A percentile compares a stretch with the other conserved stretches of the same genome.
phyloP scores from a whole-genome alignment of 139 green algal genomes.

The Tetraselmis striata region DNA sequence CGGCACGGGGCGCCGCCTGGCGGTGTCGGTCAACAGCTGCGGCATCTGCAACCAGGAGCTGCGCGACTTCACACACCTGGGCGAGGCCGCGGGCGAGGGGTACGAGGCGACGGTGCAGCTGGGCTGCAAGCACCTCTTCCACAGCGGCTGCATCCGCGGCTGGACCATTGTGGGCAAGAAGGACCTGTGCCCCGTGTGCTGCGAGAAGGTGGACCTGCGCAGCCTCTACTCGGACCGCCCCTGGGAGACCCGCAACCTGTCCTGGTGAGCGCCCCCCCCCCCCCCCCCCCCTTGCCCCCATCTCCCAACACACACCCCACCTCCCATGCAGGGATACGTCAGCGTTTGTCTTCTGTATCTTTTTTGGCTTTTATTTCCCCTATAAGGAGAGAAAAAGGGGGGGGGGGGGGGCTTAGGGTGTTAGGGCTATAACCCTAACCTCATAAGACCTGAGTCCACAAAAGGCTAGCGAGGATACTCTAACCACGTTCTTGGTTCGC shows the following conservation, averaged over 20 bases:
- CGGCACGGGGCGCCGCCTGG: slow-evolving; percentile 35
- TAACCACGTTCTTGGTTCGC: no score
- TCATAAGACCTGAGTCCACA: no score
- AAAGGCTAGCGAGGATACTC: no score
- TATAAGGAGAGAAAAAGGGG: no score
- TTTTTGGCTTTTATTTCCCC: no score
- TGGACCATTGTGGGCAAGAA: slow-evolving; percentile 87
- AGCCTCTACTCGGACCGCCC: slow-evolving; percentile 49
- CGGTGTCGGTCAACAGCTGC: slow-evolving; percentile 54
- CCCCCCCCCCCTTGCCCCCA: no score
- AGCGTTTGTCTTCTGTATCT: no score
- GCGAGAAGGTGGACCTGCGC: slow-evolving; percentile 69
- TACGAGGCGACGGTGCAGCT: slow-evolving; percentile 55
- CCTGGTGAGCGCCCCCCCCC: slow-evolving; percentile 39
- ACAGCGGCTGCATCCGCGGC: slow-evolving; percentile 73
- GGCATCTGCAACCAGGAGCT: slow-evolving; percentile 74
- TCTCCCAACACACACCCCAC: no score
- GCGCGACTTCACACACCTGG: slow-evolving; percentile 40
- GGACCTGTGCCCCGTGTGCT: slow-evolving; percentile 65
- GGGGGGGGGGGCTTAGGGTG: no score
- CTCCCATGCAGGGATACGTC: no score
- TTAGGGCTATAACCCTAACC: no score
- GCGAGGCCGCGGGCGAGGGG: slow-evolving; percentile 15
- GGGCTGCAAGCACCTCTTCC: slow-evolving; percentile 86
- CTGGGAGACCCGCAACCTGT: slow-evolving; percentile 66